Evolutionary conservation across 1,139 yeast genomes (phyloP).

Genomic region (Zygoascus sp.): DNA sequence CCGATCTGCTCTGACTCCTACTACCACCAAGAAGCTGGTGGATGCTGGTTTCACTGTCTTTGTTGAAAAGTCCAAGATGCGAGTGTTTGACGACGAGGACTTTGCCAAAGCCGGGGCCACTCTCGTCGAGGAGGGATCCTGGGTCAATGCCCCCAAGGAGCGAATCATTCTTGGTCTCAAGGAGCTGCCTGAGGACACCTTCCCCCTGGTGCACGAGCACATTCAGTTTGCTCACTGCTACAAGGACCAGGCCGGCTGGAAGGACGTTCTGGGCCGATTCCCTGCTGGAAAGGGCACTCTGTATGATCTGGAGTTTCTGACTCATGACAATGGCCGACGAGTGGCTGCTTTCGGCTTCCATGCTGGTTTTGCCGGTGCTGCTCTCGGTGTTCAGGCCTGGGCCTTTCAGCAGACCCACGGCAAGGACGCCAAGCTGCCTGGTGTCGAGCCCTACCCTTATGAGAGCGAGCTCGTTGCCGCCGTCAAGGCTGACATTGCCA

Average conservation of each 20-base stretch:
- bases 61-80: constrained; percentile 83
- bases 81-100: constrained; percentile 71
- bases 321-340: constrained; percentile 92
- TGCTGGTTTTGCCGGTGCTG: constrained; percentile 99
- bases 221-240: constrained; percentile 98
- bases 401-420: constrained; percentile 78
- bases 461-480: constrained; percentile 69
- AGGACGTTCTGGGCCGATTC: constrained; percentile 81
- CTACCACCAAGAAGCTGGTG: constrained; percentile 75
- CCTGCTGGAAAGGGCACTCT: constrained; percentile 86
- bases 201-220: constrained; percentile 93
- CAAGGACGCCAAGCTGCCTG: constrained; percentile 50
- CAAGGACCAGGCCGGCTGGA: constrained; percentile 96
- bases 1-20: constrained; percentile 93
- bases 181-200: constrained; percentile 91
- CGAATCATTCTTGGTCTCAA: constrained; percentile 89
- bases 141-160: constrained; percentile 87
- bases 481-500: constrained; percentile 57
- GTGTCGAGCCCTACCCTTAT: constrained; percentile 76
- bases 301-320: constrained; percentile 91
- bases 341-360: constrained; percentile 98
- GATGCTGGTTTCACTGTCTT: constrained; percentile 85
- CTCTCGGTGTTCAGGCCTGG: constrained; percentile 92
- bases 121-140: constrained; percentile 87
- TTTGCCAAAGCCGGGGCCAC: constrained; percentile 75